A percentile compares a stretch with the other conserved stretches of the same genome.
Conservation (phyloP, 2,329 filamentous ascomycete species). For the Tolypocladium album region DNA sequence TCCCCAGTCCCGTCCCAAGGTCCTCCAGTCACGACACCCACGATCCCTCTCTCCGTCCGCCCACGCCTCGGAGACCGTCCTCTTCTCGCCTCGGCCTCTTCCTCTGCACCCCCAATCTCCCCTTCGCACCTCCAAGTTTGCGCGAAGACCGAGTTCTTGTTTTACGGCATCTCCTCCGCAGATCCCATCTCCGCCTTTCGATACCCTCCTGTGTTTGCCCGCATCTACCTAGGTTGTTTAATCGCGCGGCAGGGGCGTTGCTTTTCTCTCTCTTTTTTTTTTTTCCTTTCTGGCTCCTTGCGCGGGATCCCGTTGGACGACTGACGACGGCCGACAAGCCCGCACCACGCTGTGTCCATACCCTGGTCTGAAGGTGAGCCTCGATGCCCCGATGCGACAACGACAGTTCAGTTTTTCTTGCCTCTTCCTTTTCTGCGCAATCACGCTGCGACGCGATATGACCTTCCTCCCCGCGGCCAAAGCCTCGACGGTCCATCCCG, state of each 20-base stretch:
- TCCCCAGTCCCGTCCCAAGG: constrained; percentile 1
- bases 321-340: not conserved
- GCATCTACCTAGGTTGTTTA: constrained; percentile 1
- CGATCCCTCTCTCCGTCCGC: constrained; percentile 3
- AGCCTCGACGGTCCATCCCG: not conserved
- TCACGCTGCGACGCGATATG: not conserved
- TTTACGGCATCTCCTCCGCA: not conserved
- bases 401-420: not conserved
- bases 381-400: not conserved
- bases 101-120: constrained; percentile 1
- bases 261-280: not conserved
- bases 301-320: not conserved
- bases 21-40: constrained; percentile 4
- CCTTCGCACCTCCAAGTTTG: constrained; percentile 2
- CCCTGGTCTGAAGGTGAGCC: not conserved
- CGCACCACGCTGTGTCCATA: not conserved
- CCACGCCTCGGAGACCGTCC: constrained; percentile 2
- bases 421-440: not conserved
- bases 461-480: not conserved
- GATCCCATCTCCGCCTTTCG: constrained; percentile 1
- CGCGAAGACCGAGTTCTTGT: not conserved
- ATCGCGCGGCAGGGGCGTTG: constrained; percentile 6
- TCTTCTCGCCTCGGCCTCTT: constrained; percentile 3
- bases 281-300: not conserved
- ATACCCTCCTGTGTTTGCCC: constrained; percentile 8